Percentiles rank a stretch among this genome's conserved stretches.
These are phyloP conservation scores for Floccularia luteovirens DNA, from an alignment of 768 basidiomycete genomes.

Conservation along the genomic window DNA sequence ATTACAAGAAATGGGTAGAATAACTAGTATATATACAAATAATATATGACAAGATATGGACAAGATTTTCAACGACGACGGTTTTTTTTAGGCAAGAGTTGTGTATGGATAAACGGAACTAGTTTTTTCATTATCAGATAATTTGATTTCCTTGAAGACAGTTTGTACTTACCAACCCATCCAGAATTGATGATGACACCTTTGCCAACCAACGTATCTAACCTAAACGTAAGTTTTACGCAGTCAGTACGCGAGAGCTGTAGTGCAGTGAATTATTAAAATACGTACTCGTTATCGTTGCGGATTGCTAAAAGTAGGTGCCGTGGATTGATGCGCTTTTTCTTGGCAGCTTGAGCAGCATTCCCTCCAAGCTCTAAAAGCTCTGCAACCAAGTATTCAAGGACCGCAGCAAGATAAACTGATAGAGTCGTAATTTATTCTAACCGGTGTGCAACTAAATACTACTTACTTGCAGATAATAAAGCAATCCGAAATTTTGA, in stretches of 20 bases:
- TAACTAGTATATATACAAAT: too few species aligned
- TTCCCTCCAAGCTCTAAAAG: conserved; percentile 82
- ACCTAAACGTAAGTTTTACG: conserved; percentile 17
- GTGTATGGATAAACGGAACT: conserved; percentile 15
- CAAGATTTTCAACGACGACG: too few species aligned
- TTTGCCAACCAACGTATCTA: conserved; percentile 51
- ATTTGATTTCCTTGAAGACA: too few species aligned
- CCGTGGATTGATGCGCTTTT: conserved; percentile 77
- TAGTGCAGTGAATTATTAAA: too few species aligned
- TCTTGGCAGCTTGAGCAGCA: conserved; percentile 75
- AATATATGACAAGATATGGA: too few species aligned
- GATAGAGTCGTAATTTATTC: conserved; percentile 1
- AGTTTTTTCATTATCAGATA: not conserved
- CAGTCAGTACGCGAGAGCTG: too few species aligned
- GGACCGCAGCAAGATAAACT: conserved; percentile 82
- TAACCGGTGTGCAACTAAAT: not conserved
- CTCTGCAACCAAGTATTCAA: conserved; percentile 85
- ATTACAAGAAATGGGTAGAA: too few species aligned
- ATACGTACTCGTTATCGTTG: conserved; percentile 59
- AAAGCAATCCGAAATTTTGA: conserved; percentile 66
- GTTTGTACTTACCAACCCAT: conserved; percentile 62
- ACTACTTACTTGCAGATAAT: conserved; percentile 52
- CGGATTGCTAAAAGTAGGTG: conserved; percentile 77
- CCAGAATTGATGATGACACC: conserved; percentile 71
- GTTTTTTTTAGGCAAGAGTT: conserved; percentile 9